These are phyloP conservation scores for Ustilago tritici DNA, from an alignment of 1,284 basidiomycete species.

Conservation along the genomic window DNA sequence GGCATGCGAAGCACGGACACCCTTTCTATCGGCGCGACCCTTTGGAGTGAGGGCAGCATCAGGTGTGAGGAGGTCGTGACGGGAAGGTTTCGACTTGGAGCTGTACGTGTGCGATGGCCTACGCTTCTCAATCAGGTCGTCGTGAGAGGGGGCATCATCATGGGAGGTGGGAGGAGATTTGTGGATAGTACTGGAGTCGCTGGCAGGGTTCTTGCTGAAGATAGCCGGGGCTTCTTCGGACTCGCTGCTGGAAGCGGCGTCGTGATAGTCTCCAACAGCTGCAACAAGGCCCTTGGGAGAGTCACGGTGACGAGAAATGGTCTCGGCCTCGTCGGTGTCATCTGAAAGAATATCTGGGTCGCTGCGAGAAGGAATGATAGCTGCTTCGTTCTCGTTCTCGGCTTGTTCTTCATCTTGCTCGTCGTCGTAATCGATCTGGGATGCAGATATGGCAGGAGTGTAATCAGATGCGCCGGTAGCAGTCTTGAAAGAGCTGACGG, in stretches of 20 bases:
- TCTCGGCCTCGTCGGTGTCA: conserved; percentile 30
- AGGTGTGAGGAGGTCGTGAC: conserved; percentile 23
- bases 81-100: conserved; percentile 17
- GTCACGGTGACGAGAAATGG: conserved; percentile 10
- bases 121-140: conserved; percentile 8
- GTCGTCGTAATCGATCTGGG: conserved; percentile 20
- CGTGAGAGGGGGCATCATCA: conserved; percentile 26
- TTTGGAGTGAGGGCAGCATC: conserved; percentile 28
- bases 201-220: conserved; percentile 26
- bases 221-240: conserved; percentile 35
- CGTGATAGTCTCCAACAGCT: background rate
- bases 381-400: conserved; percentile 9
- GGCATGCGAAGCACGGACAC: conserved; percentile 28
- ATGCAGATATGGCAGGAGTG: conserved; percentile 7
- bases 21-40: conserved; percentile 13
- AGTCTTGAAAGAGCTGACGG: conserved; percentile 41
- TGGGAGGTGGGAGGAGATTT: conserved; percentile 49
- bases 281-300: conserved; percentile 11
- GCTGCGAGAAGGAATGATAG: conserved; percentile 19
- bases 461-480: conserved; percentile 31
- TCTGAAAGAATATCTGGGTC: conserved; percentile 11
- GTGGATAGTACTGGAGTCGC: conserved; percentile 38
- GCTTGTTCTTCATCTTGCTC: conserved; percentile 6
- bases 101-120: conserved; percentile 13
- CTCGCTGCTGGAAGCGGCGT: conserved; percentile 20